Evolutionary conservation across 805 yeast species (phyloP).

Genomic region (Middelhovenomyces tepae): DNA sequence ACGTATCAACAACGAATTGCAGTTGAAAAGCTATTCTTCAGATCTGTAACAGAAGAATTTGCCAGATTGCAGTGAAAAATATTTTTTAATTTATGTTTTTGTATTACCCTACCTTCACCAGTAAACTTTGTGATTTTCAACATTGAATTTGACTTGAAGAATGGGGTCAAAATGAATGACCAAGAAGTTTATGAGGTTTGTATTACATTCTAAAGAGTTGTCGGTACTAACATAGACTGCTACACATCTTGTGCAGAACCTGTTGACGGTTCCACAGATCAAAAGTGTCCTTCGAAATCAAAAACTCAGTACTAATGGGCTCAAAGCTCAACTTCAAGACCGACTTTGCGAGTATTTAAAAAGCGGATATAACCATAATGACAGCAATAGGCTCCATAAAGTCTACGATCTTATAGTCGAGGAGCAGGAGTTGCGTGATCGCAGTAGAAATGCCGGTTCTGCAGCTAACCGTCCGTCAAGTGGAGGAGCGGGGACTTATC

Average conservation of each 20-base stretch:
- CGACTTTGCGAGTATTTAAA: constrained; percentile 41
- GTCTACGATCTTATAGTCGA: constrained; percentile 21
- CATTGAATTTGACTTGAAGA: constrained; percentile 13
- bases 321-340: constrained; percentile 52
- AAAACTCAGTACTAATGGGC: constrained; percentile 44
- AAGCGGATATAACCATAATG: constrained; percentile 35
- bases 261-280: constrained; percentile 25
- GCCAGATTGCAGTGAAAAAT: neutral
- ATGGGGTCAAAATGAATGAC: neutral
- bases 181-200: neutral
- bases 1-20: no score
- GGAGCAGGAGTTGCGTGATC: constrained; percentile 26
- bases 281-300: constrained; percentile 25
- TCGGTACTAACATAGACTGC: constrained; percentile 3
- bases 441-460: constrained; percentile 16
- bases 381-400: constrained; percentile 35
- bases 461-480: constrained; percentile 21
- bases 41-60: no score
- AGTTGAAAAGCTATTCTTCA: no score
- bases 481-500: constrained; percentile 8
- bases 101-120: constrained; percentile 45
- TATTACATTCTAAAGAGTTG: neutral
- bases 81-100: constrained; percentile 33
- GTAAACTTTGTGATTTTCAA: constrained; percentile 32
- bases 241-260: constrained; percentile 5